Base-by-base conservation (phyloP, 2,329 filamentous ascomycete genomes). In the Phyllachora maydis region DNA sequence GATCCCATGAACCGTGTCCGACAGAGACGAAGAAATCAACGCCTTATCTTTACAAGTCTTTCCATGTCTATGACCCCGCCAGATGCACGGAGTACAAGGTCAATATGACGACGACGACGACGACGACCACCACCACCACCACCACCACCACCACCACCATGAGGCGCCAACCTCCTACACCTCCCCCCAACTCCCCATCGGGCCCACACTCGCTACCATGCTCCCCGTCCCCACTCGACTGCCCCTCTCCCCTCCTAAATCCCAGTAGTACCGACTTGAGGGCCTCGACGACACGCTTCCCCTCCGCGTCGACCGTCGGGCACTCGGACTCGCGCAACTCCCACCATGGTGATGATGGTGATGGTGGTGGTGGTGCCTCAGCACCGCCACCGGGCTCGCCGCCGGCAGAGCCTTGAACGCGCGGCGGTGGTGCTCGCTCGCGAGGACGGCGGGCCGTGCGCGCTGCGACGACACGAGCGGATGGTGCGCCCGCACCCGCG, bases 211-310 rank as follows among this genome's bases (percentile, higher is more conserved):
- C 3, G 65, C 67, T 42, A 77, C 65, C 30, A 71, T 56, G 32
- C 71, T 77, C 4, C 74, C 74, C 26, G 76, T 83, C 2, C 76
- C 77, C 13, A 81, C 62, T 35, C 70, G 82, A 5, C 69, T 76
- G 14, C 79, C 79, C 5, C 69, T 76, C 13, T 79, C 79, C 33
- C 92, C 66, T n/a, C n/a, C n/a, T n/a, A n/a, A n/a, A 43, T 92
- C 83, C 83, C 83, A 93, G 45, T 90, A 93, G 42, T 91, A 79
- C 25, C 81, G 56, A 21, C 71, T 78, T 21, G 76, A 83, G 16
- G 88, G 78, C 27, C 81, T 54, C 25, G 73, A 79, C 19, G 76
- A 83, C 15, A 67, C 62, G 32, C 66, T 72, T 36, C 68, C 77
- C 24, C 63, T 56, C 37, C 60, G 58, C 18, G 66, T 70, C 16